A percentile compares a stretch with the other conserved stretches of the same genome.
Evolutionary conservation across 208 protist genomes (phyloP).

Genomic region (Crithidia mellificae): DNA sequence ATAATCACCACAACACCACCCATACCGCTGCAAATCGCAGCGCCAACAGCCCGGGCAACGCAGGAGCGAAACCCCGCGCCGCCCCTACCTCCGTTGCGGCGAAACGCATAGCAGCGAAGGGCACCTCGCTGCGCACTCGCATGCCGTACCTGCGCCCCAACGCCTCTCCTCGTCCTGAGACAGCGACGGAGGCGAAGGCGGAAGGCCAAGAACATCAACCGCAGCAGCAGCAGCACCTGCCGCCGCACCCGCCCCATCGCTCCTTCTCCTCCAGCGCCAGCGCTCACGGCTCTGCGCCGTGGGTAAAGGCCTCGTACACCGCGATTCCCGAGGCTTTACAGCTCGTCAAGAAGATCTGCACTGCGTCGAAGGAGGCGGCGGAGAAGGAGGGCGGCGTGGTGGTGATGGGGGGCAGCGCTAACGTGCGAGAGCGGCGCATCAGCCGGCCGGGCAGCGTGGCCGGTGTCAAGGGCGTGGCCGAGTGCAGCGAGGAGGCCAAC

Average conservation of each 20-base stretch:
- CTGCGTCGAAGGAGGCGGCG: slow-evolving; percentile 12
- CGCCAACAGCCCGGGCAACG: too few species aligned
- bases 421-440: slow-evolving; percentile 13
- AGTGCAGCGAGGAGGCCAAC: slow-evolving; percentile 13
- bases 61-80: not conserved
- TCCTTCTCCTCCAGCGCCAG: slow-evolving; percentile 19
- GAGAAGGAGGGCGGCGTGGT: slow-evolving; percentile 8
- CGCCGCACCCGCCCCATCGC: not conserved
- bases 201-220: too few species aligned
- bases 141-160: slow-evolving; percentile 27
- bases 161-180: not conserved
- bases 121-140: slow-evolving; percentile 24
- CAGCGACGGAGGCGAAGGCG: not conserved
- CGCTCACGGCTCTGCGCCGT: slow-evolving; percentile 4
- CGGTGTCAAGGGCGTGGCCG: not conserved
- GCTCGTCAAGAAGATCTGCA: slow-evolving; percentile 27
- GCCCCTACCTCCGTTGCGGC: not conserved
- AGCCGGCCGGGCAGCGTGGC: slow-evolving; percentile 6
- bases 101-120: slow-evolving; percentile 22
- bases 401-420: not conserved
- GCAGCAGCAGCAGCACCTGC: not conserved
- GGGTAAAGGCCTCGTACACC: slow-evolving; percentile 10
- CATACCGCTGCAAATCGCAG: not conserved
- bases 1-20: too few species aligned
- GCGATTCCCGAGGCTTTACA: slow-evolving; percentile 26